Evolutionary conservation across 2,329 filamentous ascomycete species (phyloP).

Genomic region (Microsporum ferrugineum): DNA sequence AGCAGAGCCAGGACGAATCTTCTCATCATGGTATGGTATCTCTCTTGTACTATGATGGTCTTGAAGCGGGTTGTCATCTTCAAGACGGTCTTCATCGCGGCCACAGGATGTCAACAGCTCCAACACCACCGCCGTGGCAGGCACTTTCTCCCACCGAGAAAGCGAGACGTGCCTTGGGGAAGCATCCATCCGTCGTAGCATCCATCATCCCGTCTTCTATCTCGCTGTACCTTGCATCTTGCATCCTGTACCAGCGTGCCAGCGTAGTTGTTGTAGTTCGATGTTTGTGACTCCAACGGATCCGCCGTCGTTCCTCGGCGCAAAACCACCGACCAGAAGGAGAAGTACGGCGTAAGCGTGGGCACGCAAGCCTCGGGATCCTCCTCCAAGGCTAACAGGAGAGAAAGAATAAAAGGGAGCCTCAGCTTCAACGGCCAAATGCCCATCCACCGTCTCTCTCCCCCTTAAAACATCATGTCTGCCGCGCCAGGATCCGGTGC

Average conservation of each 20-base stretch:
- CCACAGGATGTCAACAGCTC: neutral
- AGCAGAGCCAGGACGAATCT: neutral
- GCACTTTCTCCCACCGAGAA: neutral
- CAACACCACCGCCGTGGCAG: neutral
- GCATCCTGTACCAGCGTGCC: too few relatives aligned
- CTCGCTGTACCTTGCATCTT: neutral
- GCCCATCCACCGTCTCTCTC: neutral
- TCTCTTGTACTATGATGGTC: neutral
- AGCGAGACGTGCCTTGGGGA: neutral
- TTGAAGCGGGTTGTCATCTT: neutral
- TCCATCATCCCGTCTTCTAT: neutral
- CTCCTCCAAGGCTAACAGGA: slow-evolving; percentile 2
- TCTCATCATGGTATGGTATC: neutral
- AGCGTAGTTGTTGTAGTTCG: slow-evolving; percentile 5
- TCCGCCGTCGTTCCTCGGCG: slow-evolving; percentile 9
- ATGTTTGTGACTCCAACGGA: neutral
- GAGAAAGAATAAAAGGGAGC: neutral
- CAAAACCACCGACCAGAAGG: slow-evolving; percentile 29
- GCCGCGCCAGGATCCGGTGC: slow-evolving; percentile 19
- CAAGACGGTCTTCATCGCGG: neutral
- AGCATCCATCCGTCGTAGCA: neutral
- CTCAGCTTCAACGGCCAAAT: neutral
- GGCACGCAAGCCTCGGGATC: slow-evolving; percentile 25
- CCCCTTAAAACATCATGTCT: slow-evolving; percentile 20
- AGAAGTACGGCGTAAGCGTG: slow-evolving; percentile 37